Evolutionary conservation across 176 grass and related monocot species (phyloP).

Genomic region (Carex kokanica): DNA sequence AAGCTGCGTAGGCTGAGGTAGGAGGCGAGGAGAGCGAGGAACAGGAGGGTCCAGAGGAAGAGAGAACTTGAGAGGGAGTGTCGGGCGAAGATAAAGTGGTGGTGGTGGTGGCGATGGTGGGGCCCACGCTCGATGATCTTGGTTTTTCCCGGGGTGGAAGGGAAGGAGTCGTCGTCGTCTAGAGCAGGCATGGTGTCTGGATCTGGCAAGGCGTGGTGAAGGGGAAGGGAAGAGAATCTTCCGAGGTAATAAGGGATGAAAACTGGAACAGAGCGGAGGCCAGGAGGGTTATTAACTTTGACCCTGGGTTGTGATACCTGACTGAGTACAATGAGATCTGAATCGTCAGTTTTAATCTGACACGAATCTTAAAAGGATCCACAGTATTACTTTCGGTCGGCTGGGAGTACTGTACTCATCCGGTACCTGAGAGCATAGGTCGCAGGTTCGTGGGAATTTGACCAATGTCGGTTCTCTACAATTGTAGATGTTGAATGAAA

Average conservation of each 20-base stretch:
- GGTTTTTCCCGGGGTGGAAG: slow-evolving; percentile 22
- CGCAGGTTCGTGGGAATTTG: too few relatives aligned
- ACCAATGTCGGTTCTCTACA: too few relatives aligned
- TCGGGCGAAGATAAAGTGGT: neutral
- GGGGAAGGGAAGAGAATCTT: neutral
- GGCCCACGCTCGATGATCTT: slow-evolving; percentile 1
- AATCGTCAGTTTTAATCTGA: too few relatives aligned
- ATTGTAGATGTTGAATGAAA: too few relatives aligned
- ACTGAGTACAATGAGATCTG: too few relatives aligned
- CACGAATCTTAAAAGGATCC: too few relatives aligned
- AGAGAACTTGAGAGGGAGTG: slow-evolving; percentile 11
- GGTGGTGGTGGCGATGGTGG: slow-evolving; percentile 18
- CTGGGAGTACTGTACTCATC: too few relatives aligned
- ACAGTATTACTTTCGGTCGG: too few relatives aligned
- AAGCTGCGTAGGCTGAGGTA: slow-evolving; percentile 35
- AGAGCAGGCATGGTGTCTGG: slow-evolving; percentile 8
- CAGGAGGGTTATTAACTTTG: neutral
- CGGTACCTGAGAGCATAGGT: too few relatives aligned
- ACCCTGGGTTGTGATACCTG: neutral
- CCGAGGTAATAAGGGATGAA: neutral
- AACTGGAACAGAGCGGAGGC: neutral
- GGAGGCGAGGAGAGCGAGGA: slow-evolving; percentile 29
- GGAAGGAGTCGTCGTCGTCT: slow-evolving; percentile 24
- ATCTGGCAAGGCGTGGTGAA: neutral
- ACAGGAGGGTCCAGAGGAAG: slow-evolving; percentile 25